phyloP scores from a whole-genome alignment of 1,139 yeast genomes.

The Candida sp. region DNA sequence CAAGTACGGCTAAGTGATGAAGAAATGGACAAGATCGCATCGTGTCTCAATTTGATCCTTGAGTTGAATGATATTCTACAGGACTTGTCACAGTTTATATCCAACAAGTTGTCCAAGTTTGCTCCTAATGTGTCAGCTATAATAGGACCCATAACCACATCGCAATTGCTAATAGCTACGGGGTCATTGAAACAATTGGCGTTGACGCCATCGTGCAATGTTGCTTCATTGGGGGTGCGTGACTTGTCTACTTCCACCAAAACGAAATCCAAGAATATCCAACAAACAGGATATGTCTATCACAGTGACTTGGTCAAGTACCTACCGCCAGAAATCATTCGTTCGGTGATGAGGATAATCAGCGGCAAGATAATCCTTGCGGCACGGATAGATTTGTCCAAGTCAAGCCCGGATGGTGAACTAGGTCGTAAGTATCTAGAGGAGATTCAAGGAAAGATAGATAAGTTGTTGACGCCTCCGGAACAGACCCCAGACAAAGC shows the following conservation, averaged over 20 bases:
- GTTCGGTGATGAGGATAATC: slow-evolving; percentile 77
- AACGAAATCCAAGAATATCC: slow-evolving; percentile 27
- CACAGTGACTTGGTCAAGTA: slow-evolving; percentile 54
- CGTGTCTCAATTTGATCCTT: slow-evolving; percentile 53
- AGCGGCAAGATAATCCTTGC: slow-evolving; percentile 85
- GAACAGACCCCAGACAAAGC: slow-evolving; percentile 72
- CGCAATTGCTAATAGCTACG: slow-evolving; percentile 70
- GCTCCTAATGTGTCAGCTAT: slow-evolving; percentile 86
- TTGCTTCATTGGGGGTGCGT: slow-evolving; percentile 78
- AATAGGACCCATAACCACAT: slow-evolving; percentile 74
- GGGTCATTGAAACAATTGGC: slow-evolving; percentile 79
- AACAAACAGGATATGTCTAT: slow-evolving; percentile 67
- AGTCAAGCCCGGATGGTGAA: slow-evolving; percentile 51
- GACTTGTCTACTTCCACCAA: slow-evolving; percentile 44
- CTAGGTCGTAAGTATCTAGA: slow-evolving; percentile 61
- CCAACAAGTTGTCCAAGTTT: slow-evolving; percentile 56
- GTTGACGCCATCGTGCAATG: slow-evolving; percentile 79
- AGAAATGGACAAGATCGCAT: slow-evolving; percentile 43
- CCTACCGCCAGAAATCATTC: slow-evolving; percentile 62
- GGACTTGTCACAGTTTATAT: slow-evolving; percentile 56
- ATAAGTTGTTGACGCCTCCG: slow-evolving; percentile 81
- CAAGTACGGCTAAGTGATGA: slow-evolving; percentile 31
- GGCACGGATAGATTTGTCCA: slow-evolving; percentile 73
- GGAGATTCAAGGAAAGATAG: slow-evolving; percentile 68
- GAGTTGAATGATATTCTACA: slow-evolving; percentile 47